Percentiles rank a stretch among this genome's conserved stretches.
Conservation (phyloP, 768 basidiomycete genomes). For the Phaeotremella skinneri region DNA sequence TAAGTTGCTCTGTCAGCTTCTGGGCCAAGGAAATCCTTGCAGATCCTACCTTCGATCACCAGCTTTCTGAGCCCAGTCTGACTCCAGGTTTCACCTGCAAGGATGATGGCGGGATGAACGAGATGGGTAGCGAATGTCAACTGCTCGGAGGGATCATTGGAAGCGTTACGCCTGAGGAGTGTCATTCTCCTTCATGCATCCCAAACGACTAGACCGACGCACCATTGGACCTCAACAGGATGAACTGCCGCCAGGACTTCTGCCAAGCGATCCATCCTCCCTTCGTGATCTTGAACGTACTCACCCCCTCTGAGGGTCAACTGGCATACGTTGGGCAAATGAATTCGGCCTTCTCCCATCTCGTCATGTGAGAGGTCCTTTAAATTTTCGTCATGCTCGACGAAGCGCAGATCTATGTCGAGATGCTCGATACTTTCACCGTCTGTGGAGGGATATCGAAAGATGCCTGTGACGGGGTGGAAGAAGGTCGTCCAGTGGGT, state of each 20-base stretch:
- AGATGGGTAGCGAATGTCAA: constrained; percentile 39
- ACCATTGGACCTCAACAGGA: constrained; percentile 43
- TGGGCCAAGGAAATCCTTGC: not conserved
- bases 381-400: constrained; percentile 13
- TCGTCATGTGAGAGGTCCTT: not conserved
- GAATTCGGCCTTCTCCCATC: constrained; percentile 7
- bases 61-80: constrained; percentile 32
- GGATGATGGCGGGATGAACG: constrained; percentile 43
- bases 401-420: constrained; percentile 44
- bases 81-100: constrained; percentile 37
- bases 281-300: constrained; percentile 40
- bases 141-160: constrained; percentile 32
- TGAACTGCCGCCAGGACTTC: constrained; percentile 36
- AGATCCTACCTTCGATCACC: constrained; percentile 36
- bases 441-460: constrained; percentile 24
- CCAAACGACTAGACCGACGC: constrained; percentile 9
- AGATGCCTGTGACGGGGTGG: constrained; percentile 34
- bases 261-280: constrained; percentile 32
- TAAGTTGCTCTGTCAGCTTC: not conserved
- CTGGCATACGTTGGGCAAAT: constrained; percentile 29
- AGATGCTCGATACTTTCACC: constrained; percentile 42
- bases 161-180: constrained; percentile 37
- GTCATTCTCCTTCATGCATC: too few relatives aligned
- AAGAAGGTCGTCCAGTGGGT: constrained; percentile 39
- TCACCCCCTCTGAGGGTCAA: constrained; percentile 44